A percentile compares a stretch with the other conserved stretches of the same genome.
These are phyloP conservation scores for Kokia cookei DNA, from an alignment of 441 rosid species.

Conservation along the genomic window DNA sequence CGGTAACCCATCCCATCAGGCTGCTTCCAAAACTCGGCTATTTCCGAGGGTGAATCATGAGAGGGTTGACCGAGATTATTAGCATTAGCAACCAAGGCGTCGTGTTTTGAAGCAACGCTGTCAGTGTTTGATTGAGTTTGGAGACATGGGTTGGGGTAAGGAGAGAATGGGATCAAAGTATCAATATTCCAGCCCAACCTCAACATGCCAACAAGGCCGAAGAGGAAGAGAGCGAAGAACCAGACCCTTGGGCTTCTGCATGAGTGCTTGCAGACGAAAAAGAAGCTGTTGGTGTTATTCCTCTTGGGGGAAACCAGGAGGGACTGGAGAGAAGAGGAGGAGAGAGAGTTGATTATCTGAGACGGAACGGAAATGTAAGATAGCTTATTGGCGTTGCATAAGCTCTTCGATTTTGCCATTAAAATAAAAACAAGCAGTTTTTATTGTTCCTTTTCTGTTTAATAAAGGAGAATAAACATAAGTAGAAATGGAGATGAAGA, in stretches of 20 bases:
- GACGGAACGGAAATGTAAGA: conserved; percentile 73
- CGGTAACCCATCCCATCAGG: conserved; percentile 84
- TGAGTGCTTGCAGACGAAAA: conserved; percentile 2
- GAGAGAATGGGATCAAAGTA: conserved; percentile 40
- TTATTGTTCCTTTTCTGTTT: background rate
- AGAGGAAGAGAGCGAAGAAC: conserved; percentile 48
- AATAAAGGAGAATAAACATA: background rate
- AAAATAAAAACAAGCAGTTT: background rate
- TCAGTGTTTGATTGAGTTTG: conserved; percentile 1
- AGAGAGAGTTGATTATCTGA: conserved; percentile 51
- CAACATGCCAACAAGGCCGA: conserved; percentile 48
- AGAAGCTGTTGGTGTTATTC: conserved; percentile 20
- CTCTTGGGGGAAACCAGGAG: conserved; percentile 60
- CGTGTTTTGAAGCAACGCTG: conserved; percentile 5
- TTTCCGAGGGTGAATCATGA: background rate
- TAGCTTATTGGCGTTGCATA: conserved; percentile 28
- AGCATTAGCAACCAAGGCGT: conserved; percentile 11
- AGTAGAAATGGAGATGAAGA: background rate
- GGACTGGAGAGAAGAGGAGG: conserved; percentile 56
- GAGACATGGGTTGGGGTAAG: conserved; percentile 52
- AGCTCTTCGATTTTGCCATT: conserved; percentile 58
- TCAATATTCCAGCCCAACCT: conserved; percentile 40
- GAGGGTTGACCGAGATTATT: background rate
- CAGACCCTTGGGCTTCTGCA: conserved; percentile 44
- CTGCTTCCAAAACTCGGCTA: conserved; percentile 74